A percentile compares a stretch with the other conserved stretches of the same genome.
Evolutionary conservation across 345 rosid species (phyloP).

Genomic region (Chamaenerion angustifolium): DNA sequence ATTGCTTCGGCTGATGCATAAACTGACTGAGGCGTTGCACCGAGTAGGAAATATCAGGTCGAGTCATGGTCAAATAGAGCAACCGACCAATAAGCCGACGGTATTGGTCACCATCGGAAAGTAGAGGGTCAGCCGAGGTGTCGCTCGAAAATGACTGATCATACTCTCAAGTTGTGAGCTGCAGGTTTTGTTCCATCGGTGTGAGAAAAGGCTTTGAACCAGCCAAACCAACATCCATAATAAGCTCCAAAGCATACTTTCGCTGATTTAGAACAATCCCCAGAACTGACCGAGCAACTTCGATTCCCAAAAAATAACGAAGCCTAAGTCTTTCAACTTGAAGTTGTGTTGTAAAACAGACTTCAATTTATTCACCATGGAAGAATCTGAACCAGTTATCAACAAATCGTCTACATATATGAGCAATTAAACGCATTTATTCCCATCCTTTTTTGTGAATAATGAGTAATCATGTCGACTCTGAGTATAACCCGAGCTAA

Average conservation of each 20-base stretch:
- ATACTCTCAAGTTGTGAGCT: no score
- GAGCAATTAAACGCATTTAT: no score
- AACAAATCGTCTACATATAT: neutral
- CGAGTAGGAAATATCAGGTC: neutral
- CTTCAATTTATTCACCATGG: neutral
- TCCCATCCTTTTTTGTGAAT: no score
- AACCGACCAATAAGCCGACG: neutral
- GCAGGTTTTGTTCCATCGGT: neutral
- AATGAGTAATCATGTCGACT: no score
- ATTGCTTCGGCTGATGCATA: neutral
- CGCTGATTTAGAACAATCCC: neutral
- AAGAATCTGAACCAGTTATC: neutral
- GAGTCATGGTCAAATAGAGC: neutral
- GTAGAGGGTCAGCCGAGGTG: no score
- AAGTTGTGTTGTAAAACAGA: neutral
- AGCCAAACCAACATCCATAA: neutral
- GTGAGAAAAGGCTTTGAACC: neutral
- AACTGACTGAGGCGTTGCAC: neutral
- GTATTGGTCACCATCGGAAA: neutral
- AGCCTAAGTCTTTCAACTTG: neutral
- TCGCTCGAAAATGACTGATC: fast-evolving
- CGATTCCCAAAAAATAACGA: neutral
- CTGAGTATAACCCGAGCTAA: no score
- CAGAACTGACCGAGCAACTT: neutral
- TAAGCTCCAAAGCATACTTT: neutral